Conservation (phyloP, 345 rosid species). For the Acer negundo region DNA sequence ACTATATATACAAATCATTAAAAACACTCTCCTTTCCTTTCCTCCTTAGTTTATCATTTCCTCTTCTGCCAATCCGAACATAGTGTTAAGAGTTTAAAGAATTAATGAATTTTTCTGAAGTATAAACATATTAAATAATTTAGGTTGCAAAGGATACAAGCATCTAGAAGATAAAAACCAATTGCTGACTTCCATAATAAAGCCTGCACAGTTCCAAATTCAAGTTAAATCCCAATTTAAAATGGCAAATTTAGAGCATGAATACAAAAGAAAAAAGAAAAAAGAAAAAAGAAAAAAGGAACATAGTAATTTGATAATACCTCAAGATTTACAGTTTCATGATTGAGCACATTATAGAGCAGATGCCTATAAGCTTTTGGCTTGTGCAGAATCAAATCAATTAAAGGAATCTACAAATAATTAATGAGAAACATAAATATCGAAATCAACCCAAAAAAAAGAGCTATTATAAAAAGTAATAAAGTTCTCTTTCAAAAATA, state of each 20-base stretch:
- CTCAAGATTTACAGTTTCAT: conserved; percentile 46
- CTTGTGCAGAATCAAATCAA: conserved; percentile 89
- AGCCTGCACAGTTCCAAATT: conserved; percentile 46
- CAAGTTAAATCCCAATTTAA: neutral
- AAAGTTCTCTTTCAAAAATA: too few species aligned
- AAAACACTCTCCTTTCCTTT: too few species aligned
- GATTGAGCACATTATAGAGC: conserved; percentile 62
- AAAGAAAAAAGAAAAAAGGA: neutral
- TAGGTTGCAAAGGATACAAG: conserved; percentile 61
- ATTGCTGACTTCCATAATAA: conserved; percentile 59
- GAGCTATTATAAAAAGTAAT: too few species aligned
- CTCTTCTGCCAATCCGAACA: too few species aligned
- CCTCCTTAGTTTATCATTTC: too few species aligned
- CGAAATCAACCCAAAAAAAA: neutral
- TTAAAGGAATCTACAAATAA: conserved; percentile 60
- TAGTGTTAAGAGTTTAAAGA: neutral
- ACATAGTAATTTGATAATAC: conserved; percentile 32
- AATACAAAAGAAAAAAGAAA: neutral
- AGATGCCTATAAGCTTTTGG: conserved; percentile 76
- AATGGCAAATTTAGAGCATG: neutral
- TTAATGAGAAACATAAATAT: neutral
- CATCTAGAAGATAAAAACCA: conserved; percentile 70
- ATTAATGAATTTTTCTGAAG: neutral
- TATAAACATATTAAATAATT: conserved; percentile 10
- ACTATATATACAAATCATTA: conserved; percentile 10